Conservation (phyloP, 306 rosid genomes). For the Begonia masoniana region DNA sequence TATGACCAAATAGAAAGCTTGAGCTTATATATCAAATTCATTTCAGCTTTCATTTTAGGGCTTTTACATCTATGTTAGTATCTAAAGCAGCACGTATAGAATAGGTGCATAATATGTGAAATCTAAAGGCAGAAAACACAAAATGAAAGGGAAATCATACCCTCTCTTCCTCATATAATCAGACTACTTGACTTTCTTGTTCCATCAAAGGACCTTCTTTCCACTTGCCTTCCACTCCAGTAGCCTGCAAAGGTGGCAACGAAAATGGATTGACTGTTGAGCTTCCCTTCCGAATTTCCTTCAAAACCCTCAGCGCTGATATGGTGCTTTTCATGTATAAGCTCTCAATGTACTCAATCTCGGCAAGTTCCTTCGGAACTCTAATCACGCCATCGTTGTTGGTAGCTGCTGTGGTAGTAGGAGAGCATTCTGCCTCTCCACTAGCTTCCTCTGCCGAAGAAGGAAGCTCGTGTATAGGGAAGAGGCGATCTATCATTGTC, state of each 20-base stretch:
- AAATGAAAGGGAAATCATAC: constrained; percentile 6
- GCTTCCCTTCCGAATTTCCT: constrained; percentile 85
- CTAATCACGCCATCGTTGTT: constrained; percentile 27
- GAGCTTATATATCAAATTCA: constrained; percentile 24
- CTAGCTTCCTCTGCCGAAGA: constrained; percentile 28
- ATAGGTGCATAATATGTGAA: constrained; percentile 20
- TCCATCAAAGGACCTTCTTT: constrained; percentile 50
- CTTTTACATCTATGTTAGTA: constrained; percentile 55
- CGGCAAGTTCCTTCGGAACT: constrained; percentile 52
- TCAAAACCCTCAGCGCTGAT: constrained; percentile 63
- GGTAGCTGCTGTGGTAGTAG: constrained; percentile 43
- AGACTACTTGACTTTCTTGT: constrained; percentile 53
- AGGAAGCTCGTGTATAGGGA: constrained; percentile 34
- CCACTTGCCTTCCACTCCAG: constrained; percentile 52
- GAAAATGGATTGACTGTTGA: constrained; percentile 78
- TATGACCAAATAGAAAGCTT: constrained; percentile 12
- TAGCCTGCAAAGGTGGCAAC: constrained; percentile 64
- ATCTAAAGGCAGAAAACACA: background rate
- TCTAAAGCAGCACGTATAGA: constrained; percentile 22
- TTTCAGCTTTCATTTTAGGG: too few species aligned
- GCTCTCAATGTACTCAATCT: constrained; percentile 80
- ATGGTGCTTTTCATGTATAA: constrained; percentile 74
- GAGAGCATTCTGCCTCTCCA: constrained; percentile 34
- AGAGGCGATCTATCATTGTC: constrained; percentile 66
- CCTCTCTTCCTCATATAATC: constrained; percentile 14